Percentiles rank a stretch among this genome's conserved stretches.
phyloP scores from a whole-genome alignment of 1,284 basidiomycete species.

The Thecaphora frezii region DNA sequence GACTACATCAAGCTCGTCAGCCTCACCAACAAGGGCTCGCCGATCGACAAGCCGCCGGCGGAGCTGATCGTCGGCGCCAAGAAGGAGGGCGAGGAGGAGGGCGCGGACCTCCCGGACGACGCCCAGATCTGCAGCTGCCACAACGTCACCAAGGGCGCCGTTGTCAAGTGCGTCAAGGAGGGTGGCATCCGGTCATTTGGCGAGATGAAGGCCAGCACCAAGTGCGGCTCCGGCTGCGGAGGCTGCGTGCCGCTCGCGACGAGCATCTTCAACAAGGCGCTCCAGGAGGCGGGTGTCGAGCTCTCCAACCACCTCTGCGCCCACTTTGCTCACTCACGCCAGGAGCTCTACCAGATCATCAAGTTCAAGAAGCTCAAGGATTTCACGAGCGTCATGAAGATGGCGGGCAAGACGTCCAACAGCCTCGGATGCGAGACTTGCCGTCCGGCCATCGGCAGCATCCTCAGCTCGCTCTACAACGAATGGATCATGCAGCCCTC shows the following conservation, averaged over 20 bases:
- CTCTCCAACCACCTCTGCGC: conserved; percentile 69
- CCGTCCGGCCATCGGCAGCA: conserved; percentile 71
- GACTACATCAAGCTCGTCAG: conserved; percentile 73
- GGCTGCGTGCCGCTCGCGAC: conserved; percentile 70
- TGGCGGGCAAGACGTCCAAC: conserved; percentile 64
- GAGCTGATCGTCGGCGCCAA: conserved; percentile 70
- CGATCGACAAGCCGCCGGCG: conserved; percentile 69
- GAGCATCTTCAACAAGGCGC: conserved; percentile 68
- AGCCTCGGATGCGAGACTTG: conserved; percentile 73
- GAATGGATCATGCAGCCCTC: conserved; percentile 70
- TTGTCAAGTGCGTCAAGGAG: conserved; percentile 65
- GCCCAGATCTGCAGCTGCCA: conserved; percentile 73
- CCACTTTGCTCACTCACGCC: conserved; percentile 71
- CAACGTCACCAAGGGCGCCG: conserved; percentile 70
- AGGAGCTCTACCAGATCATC: conserved; percentile 71
- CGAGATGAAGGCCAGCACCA: conserved; percentile 71
- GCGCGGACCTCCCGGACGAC: conserved; percentile 72
- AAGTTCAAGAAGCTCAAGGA: conserved; percentile 70
- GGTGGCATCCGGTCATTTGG: conserved; percentile 65
- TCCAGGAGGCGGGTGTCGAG: conserved; percentile 70
- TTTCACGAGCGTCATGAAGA: conserved; percentile 66
- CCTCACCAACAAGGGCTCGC: conserved; percentile 74
- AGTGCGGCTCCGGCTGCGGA: conserved; percentile 72
- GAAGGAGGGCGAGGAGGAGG: conserved; percentile 66
- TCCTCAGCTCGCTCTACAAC: conserved; percentile 71